Evolutionary conservation across 129 eudicot genomes (phyloP).

Genomic region (Centrapalus pauciflorus): DNA sequence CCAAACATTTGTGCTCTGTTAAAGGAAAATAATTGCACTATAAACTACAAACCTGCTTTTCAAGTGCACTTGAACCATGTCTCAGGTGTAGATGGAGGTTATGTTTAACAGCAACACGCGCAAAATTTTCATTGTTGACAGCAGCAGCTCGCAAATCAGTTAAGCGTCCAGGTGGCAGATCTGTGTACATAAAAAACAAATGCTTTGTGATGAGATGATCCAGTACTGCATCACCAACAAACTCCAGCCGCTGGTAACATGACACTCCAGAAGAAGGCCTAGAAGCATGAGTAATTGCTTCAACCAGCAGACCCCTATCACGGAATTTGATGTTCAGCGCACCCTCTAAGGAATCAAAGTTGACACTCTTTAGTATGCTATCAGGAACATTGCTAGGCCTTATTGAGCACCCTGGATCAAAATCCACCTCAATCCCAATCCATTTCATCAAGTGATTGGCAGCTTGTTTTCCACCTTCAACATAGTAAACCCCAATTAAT

Average conservation of each 20-base stretch:
- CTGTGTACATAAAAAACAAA: conserved; percentile 88
- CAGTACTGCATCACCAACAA: conserved; percentile 97
- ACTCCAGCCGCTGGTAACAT: conserved; percentile 94
- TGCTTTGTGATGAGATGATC: conserved; percentile 95
- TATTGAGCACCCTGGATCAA: conserved; percentile 39
- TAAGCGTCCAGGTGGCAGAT: conserved; percentile 95
- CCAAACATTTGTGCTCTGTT: neutral
- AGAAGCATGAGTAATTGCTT: conserved; percentile 99
- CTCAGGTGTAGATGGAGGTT: conserved; percentile 88
- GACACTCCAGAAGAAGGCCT: conserved; percentile 99
- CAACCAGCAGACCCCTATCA: conserved; percentile 65
- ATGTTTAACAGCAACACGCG: conserved; percentile 95
- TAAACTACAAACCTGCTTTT: conserved; percentile 63
- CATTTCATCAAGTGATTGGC: conserved; percentile 96
- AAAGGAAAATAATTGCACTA: neutral
- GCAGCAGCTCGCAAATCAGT: conserved; percentile 99
- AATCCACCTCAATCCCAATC: conserved; percentile 89
- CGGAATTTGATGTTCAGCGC: conserved; percentile 56
- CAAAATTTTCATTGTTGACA: conserved; percentile 97
- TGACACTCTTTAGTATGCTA: conserved; percentile 62
- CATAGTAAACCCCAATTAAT: conserved; percentile 84
- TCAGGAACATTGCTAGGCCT: conserved; percentile 57
- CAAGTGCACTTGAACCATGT: conserved; percentile 96
- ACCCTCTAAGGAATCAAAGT: conserved; percentile 68
- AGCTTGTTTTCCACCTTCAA: conserved; percentile 87